Conservation (phyloP, 1,284 basidiomycete species). For the Ganoderma leucocontextum region DNA sequence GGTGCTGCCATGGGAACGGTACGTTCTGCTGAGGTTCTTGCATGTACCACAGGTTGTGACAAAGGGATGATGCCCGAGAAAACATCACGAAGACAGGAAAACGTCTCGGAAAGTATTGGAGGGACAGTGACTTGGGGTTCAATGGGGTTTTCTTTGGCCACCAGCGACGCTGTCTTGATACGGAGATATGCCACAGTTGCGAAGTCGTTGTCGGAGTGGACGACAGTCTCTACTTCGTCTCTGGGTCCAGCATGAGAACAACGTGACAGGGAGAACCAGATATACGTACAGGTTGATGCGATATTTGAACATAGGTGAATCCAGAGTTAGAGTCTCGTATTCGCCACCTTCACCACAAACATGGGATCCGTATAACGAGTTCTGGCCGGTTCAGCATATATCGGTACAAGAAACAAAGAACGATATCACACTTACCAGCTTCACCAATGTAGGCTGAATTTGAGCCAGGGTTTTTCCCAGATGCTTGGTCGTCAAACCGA, state of each 20-base stretch:
- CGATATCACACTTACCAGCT: slow-evolving; percentile 62
- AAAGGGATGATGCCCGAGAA: slow-evolving; percentile 3
- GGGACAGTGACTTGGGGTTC: slow-evolving; percentile 50
- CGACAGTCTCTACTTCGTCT: slow-evolving; percentile 72
- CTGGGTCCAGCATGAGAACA: slow-evolving; percentile 45
- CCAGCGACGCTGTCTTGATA: slow-evolving; percentile 73
- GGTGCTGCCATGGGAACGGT: neutral
- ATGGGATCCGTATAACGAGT: slow-evolving; percentile 88
- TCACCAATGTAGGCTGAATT: slow-evolving; percentile 79
- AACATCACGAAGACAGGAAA: slow-evolving; percentile 40
- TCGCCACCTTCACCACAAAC: slow-evolving; percentile 98
- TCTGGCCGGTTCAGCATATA: slow-evolving; percentile 52
- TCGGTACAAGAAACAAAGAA: neutral
- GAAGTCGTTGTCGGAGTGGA: slow-evolving; percentile 78
- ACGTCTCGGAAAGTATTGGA: slow-evolving; percentile 58
- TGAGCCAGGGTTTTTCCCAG: slow-evolving; percentile 82
- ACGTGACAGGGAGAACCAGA: neutral
- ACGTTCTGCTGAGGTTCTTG: neutral
- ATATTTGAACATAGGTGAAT: slow-evolving; percentile 89
- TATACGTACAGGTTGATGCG: slow-evolving; percentile 73
- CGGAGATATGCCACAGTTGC: slow-evolving; percentile 91
- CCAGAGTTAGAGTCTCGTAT: slow-evolving; percentile 94
- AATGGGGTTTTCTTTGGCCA: slow-evolving; percentile 52
- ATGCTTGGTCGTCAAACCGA: slow-evolving; percentile 83
- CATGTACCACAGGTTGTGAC: neutral